A percentile compares a stretch with the other conserved stretches of the same genome.
phyloP scores from a whole-genome alignment of 306 rosid genomes.

The Lathyrus tuberosus region DNA sequence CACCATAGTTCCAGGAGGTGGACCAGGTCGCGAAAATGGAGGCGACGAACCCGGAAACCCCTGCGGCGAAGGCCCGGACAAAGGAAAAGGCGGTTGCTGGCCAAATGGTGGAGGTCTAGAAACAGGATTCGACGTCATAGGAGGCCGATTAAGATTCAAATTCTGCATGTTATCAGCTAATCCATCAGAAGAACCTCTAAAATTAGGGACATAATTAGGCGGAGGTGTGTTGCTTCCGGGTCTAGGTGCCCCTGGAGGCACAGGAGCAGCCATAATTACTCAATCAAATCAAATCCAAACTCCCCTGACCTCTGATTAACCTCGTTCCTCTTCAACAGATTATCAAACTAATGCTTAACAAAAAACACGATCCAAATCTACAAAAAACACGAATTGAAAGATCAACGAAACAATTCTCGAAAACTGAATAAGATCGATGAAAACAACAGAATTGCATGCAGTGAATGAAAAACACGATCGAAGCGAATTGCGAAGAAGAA shows the following conservation, averaged over 20 bases:
- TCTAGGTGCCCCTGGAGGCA: conserved; percentile 99
- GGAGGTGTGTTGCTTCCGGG: conserved; percentile 69
- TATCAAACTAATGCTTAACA: conserved; percentile 1
- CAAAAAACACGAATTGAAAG: conserved; percentile 27
- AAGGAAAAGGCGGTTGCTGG: conserved; percentile 62
- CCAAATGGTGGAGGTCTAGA: conserved; percentile 78
- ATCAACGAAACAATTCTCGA: conserved; percentile 9
- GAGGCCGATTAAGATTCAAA: conserved; percentile 80
- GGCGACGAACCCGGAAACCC: conserved; percentile 58
- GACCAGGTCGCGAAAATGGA: conserved; percentile 72
- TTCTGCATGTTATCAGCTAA: conserved; percentile 65
- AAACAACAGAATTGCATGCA: not conserved
- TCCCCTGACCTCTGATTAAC: conserved; percentile 4
- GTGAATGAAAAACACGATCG: conserved; percentile 15
- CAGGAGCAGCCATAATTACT: conserved; percentile 73
- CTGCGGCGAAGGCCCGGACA: conserved; percentile 49
- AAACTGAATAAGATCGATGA: not conserved
- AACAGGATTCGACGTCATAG: conserved; percentile 63
- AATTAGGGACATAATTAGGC: conserved; percentile 68
- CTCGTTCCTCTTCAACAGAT: conserved; percentile 13
- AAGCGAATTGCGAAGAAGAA: not conserved
- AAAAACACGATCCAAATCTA: conserved; percentile 44
- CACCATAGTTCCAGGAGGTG: conserved; percentile 55
- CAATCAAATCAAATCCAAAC: conserved; percentile 44
- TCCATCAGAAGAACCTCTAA: conserved; percentile 50